A percentile compares a stretch with the other conserved stretches of the same genome.
Evolutionary conservation across 2,329 filamentous ascomycete genomes (phyloP).

Genomic region (Aspergillus aculeatus): DNA sequence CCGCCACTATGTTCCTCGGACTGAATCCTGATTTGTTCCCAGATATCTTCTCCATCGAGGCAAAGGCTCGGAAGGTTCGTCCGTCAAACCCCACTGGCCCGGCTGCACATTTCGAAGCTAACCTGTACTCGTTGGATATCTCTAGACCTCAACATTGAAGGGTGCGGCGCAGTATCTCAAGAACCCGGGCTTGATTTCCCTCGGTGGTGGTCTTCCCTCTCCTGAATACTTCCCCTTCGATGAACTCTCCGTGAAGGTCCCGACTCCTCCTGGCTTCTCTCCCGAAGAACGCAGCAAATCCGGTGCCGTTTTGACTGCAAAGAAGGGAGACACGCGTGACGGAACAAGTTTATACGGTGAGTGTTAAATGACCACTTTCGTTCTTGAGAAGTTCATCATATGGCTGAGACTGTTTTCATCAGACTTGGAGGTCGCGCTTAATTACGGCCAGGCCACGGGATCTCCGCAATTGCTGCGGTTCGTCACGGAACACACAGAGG

Average conservation of each 20-base stretch:
- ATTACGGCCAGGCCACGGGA: constrained; percentile 87
- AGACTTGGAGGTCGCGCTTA: constrained; percentile 85
- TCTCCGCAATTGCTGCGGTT: constrained; percentile 85
- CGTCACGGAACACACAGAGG: constrained; percentile 90
- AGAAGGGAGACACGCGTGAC: constrained; percentile 78
- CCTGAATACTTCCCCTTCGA: constrained; percentile 92
- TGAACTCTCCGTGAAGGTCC: constrained; percentile 71
- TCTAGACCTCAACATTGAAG: constrained; percentile 72
- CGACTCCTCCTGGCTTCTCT: constrained; percentile 66
- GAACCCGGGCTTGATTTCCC: constrained; percentile 80
- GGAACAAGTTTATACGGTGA: constrained; percentile 55
- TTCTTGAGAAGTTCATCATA: not conserved
- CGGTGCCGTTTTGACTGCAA: constrained; percentile 63
- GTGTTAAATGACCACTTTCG: constrained; percentile 9
- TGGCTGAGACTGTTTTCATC: constrained; percentile 9
- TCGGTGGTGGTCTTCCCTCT: constrained; percentile 88
- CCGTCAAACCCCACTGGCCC: not conserved
- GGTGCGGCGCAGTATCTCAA: constrained; percentile 75
- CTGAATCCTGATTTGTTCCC: constrained; percentile 2
- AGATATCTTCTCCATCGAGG: constrained; percentile 63
- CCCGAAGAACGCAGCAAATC: constrained; percentile 63
- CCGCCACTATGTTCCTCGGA: not conserved
- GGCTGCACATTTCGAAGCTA: constrained; percentile 1
- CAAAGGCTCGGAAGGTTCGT: constrained; percentile 48
- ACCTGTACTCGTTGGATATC: constrained; percentile 3